Percentiles rank a stretch among this genome's conserved stretches.
These are phyloP conservation scores for Parastagonospora avenae DNA, from an alignment of 2,329 filamentous ascomycete species.

Conservation along the genomic window DNA sequence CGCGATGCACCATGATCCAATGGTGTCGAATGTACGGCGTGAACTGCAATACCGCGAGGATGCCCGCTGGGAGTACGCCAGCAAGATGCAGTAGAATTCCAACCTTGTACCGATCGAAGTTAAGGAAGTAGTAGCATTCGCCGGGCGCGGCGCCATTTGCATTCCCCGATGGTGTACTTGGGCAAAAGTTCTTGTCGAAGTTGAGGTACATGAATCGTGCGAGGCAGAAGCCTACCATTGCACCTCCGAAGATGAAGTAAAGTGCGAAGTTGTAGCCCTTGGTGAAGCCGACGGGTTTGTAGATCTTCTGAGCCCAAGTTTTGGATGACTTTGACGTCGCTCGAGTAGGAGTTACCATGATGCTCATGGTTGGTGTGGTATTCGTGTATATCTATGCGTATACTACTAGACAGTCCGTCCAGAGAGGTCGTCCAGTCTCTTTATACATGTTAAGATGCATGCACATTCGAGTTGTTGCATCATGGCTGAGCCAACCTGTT, in stretches of 20 bases:
- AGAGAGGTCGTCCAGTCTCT: no score
- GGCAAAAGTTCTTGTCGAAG: conserved; percentile 44
- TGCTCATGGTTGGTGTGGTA: background rate
- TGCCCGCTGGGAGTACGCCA: conserved; percentile 45
- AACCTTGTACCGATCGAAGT: conserved; percentile 36
- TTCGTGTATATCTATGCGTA: no score
- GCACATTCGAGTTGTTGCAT: no score
- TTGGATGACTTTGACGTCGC: conserved; percentile 14
- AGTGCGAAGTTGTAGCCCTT: conserved; percentile 64
- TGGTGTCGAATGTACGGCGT: conserved; percentile 53
- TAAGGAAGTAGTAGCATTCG: conserved; percentile 52
- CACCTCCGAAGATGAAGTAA: conserved; percentile 43
- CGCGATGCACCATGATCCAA: conserved; percentile 60
- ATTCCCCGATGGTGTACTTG: conserved; percentile 5
- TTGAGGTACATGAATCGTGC: conserved; percentile 57
- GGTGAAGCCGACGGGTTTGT: conserved; percentile 58
- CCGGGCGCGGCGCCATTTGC: conserved; percentile 43
- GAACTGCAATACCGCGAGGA: conserved; percentile 52
- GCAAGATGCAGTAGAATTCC: conserved; percentile 53
- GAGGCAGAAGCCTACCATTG: conserved; percentile 48
- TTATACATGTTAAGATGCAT: no score
- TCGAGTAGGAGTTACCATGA: conserved; percentile 17
- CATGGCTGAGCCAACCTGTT: background rate
- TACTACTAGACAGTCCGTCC: no score
- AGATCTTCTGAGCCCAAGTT: conserved; percentile 16